phyloP scores from a whole-genome alignment of 106 monocot genomes.

The Apostasia ramifera region DNA sequence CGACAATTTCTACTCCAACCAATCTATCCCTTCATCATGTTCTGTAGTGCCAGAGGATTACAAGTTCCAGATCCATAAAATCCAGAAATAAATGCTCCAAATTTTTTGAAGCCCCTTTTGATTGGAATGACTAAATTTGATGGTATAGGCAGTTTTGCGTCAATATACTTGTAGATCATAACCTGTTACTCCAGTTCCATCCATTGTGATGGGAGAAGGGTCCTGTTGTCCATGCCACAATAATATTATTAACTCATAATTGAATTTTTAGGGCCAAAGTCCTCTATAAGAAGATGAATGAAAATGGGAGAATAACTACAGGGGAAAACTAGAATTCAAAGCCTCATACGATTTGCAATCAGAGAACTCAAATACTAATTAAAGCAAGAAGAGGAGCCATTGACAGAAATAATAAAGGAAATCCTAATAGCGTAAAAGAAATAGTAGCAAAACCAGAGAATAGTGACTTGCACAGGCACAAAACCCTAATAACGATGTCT shows the following conservation, averaged over 20 bases:
- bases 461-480: neutral
- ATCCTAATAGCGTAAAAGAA: neutral
- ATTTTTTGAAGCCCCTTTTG: slow-evolving; percentile 38
- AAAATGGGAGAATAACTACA: slow-evolving; percentile 9
- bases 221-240: slow-evolving; percentile 33
- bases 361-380: slow-evolving; percentile 10
- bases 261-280: neutral
- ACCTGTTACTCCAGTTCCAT: slow-evolving; percentile 83
- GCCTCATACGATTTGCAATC: slow-evolving; percentile 3
- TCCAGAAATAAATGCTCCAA: slow-evolving; percentile 31
- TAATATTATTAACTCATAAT: neutral
- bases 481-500: too few relatives aligned
- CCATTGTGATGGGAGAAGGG: slow-evolving; percentile 93
- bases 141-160: slow-evolving; percentile 55
- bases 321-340: slow-evolving; percentile 32
- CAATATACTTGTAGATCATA: slow-evolving; percentile 79
- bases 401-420: neutral
- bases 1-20: too few relatives aligned
- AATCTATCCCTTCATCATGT: too few relatives aligned
- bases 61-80: slow-evolving; percentile 31
- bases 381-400: neutral
- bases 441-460: neutral
- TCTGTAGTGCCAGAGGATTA: neutral
- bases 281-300: slow-evolving; percentile 15
- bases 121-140: slow-evolving; percentile 52